These are phyloP conservation scores for Nothopassalora personata DNA, from an alignment of 2,329 filamentous ascomycete species.

Conservation along the genomic window DNA sequence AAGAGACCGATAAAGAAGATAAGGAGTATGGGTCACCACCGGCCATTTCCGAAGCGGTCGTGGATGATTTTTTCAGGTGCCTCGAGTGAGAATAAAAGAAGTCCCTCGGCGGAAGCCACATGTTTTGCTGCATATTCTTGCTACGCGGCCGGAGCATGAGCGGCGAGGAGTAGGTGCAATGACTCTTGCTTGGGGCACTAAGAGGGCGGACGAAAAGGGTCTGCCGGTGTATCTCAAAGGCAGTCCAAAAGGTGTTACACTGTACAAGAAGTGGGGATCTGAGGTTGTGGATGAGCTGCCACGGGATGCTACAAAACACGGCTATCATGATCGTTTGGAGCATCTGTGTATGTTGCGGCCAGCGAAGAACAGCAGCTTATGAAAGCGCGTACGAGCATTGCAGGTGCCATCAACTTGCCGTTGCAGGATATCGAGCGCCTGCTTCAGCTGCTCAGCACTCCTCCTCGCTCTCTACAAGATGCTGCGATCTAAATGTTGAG, in stretches of 20 bases:
- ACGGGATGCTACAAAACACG: constrained; percentile 28
- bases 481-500: too few species aligned
- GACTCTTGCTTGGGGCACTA: constrained; percentile 36
- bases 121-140: constrained; percentile 28
- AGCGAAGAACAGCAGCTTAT: constrained; percentile 9
- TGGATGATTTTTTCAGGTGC: constrained; percentile 24
- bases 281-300: constrained; percentile 23
- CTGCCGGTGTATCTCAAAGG: constrained; percentile 39
- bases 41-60: constrained; percentile 12
- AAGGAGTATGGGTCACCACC: constrained; percentile 16
- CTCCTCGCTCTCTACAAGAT: too few species aligned
- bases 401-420: too few species aligned
- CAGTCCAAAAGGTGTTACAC: constrained; percentile 31
- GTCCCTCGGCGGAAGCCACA: constrained; percentile 25
- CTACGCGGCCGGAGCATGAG: constrained; percentile 38
- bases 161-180: constrained; percentile 37
- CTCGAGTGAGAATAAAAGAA: constrained; percentile 18
- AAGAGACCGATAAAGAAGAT: constrained; percentile 19
- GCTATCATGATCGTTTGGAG: constrained; percentile 20
- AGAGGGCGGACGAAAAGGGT: constrained; percentile 37
- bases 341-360: constrained; percentile 26
- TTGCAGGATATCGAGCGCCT: too few species aligned
- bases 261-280: constrained; percentile 39
- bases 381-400: background rate
- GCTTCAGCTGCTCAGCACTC: too few species aligned